Conservation (phyloP, 495 filamentous ascomycete species). For the Astrothelium subdiscretum region DNA sequence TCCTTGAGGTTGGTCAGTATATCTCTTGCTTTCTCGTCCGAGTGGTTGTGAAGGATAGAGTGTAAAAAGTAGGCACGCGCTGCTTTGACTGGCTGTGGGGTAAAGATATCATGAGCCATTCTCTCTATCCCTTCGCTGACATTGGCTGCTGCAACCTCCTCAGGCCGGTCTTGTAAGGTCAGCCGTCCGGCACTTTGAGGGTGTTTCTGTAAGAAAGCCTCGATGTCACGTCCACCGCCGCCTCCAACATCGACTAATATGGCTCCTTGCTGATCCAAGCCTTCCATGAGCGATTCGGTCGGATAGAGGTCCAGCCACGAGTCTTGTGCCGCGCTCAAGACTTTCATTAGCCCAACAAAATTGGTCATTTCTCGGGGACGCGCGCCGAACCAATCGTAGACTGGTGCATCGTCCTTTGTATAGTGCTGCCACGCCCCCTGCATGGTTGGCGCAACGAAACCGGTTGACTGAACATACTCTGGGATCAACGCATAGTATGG, state of each 20-base stretch:
- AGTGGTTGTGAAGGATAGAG: constrained; percentile 11
- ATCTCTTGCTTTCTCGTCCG: constrained; percentile 2
- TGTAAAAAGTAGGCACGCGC: constrained; percentile 14
- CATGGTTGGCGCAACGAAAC: background rate
- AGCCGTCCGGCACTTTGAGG: constrained; percentile 6
- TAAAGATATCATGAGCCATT: constrained; percentile 9
- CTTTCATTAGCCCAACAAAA: constrained; percentile 9
- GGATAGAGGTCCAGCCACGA: constrained; percentile 5
- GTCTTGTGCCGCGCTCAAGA: background rate
- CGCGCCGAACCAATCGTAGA: background rate
- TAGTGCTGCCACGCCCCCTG: background rate
- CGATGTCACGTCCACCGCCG: constrained; percentile 5
- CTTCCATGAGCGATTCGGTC: background rate
- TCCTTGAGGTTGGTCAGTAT: constrained; percentile 2
- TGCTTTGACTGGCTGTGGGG: constrained; percentile 9
- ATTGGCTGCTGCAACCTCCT: background rate
- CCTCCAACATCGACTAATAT: constrained; percentile 10
- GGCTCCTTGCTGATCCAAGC: constrained; percentile 5
- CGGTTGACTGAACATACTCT: constrained; percentile 3
- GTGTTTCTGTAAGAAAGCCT: background rate
- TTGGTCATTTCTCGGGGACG: background rate
- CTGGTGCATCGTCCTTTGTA: background rate
- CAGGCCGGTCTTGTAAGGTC: constrained; percentile 4
- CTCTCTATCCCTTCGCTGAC: constrained; percentile 3
- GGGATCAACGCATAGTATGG: background rate